These are phyloP conservation scores for Obba rivulosa DNA, from an alignment of 768 basidiomycete species.

Conservation along the genomic window DNA sequence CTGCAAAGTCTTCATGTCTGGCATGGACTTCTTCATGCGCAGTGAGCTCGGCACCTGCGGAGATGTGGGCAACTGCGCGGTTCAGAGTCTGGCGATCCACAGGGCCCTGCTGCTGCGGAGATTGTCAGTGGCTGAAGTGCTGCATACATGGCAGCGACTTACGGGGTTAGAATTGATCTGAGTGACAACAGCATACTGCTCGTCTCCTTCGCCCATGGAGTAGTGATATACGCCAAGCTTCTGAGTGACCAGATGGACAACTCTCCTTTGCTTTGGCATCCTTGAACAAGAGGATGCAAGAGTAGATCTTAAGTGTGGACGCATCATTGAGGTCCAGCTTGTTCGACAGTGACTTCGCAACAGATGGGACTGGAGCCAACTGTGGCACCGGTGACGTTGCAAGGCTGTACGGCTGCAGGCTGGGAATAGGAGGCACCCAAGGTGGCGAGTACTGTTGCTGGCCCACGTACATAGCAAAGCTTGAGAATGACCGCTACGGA, in stretches of 20 bases:
- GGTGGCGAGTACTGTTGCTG: slow-evolving; percentile 61
- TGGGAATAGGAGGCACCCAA: slow-evolving; percentile 31
- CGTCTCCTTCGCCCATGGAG: slow-evolving; percentile 89
- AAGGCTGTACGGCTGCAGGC: slow-evolving; percentile 37
- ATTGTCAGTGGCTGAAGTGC: too few relatives aligned
- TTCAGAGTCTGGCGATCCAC: slow-evolving; percentile 65
- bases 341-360: slow-evolving; percentile 54
- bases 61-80: slow-evolving; percentile 48
- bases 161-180: slow-evolving; percentile 83
- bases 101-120: slow-evolving; percentile 36
- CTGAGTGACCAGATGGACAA: slow-evolving; percentile 95
- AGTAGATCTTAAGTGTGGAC: slow-evolving; percentile 94
- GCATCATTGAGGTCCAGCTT: slow-evolving; percentile 97
- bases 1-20: slow-evolving; percentile 88
- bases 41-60: slow-evolving; percentile 48
- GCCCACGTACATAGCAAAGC: slow-evolving; percentile 53
- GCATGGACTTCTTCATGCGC: slow-evolving; percentile 97
- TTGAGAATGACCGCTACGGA: slow-evolving; percentile 71
- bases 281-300: slow-evolving; percentile 93
- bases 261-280: slow-evolving; percentile 84
- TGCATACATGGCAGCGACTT: slow-evolving; percentile 23
- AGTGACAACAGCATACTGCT: slow-evolving; percentile 90
- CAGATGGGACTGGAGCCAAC: slow-evolving; percentile 14
- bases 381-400: slow-evolving; percentile 46
- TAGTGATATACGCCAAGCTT: slow-evolving; percentile 95